Evolutionary conservation across 768 basidiomycete genomes (phyloP).

Genomic region (Pilatotrama ljubarskyi): DNA sequence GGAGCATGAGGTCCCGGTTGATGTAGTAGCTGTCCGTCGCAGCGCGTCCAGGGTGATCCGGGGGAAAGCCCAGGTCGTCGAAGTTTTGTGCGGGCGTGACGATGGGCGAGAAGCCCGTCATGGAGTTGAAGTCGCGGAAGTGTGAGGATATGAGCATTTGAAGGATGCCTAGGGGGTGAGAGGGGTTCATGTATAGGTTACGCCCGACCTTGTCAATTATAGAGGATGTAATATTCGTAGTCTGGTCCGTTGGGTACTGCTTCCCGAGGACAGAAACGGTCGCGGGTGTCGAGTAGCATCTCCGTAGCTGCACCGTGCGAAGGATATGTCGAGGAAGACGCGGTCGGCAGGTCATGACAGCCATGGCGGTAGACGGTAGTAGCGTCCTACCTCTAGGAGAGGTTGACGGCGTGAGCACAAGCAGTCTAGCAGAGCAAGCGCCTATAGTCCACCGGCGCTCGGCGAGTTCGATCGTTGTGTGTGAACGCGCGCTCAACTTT

Average conservation of each 20-base stretch:
- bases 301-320: background rate
- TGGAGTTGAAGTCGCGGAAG: conserved; percentile 70
- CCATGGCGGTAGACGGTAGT: conserved; percentile 2
- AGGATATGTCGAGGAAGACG: conserved; percentile 4
- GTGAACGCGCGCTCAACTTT: background rate
- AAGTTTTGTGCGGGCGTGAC: conserved; percentile 93
- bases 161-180: conserved; percentile 87
- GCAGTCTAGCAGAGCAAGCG: background rate
- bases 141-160: conserved; percentile 83
- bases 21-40: conserved; percentile 95
- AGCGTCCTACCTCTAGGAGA: background rate
- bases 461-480: background rate
- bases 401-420: background rate
- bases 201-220: conserved; percentile 81
- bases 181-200: conserved; percentile 70
- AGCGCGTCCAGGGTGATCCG: conserved; percentile 90
- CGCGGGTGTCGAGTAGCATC: conserved; percentile 15
- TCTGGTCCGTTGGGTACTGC: conserved; percentile 71
- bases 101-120: conserved; percentile 81
- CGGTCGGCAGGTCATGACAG: background rate
- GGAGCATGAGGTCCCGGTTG: conserved; percentile 86
- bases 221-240: conserved; percentile 83
- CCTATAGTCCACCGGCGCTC: background rate
- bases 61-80: conserved; percentile 92
- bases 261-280: conserved; percentile 37